Evolutionary conservation across 2,329 filamentous ascomycete species (phyloP).

Genomic region (Neofusicoccum cordaticola): DNA sequence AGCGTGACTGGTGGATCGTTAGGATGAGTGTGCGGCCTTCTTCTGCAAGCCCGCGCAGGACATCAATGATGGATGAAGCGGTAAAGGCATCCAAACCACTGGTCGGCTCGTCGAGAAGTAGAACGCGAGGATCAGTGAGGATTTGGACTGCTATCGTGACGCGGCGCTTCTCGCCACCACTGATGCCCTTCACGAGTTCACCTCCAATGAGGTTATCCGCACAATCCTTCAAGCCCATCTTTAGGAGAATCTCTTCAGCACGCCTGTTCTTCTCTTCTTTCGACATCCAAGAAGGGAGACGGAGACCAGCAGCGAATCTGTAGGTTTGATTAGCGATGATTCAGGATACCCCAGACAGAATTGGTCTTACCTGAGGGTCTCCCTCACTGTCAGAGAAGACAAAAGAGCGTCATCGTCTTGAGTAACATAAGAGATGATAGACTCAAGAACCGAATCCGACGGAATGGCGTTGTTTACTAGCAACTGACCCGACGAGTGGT

Average conservation of each 20-base stretch:
- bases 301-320: constrained; percentile 62
- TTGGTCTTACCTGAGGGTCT: constrained; percentile 55
- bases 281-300: constrained; percentile 69
- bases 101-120: constrained; percentile 74
- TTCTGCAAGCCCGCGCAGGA: constrained; percentile 65
- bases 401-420: constrained; percentile 75
- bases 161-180: constrained; percentile 73
- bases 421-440: constrained; percentile 72
- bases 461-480: constrained; percentile 68
- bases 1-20: constrained; percentile 76
- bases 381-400: constrained; percentile 71
- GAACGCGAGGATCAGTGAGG: constrained; percentile 68
- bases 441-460: constrained; percentile 66
- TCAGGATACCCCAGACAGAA: no score
- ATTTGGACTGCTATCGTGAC: constrained; percentile 77
- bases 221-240: constrained; percentile 76
- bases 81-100: constrained; percentile 77
- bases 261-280: constrained; percentile 63
- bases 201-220: constrained; percentile 72
- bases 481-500: constrained; percentile 61
- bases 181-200: constrained; percentile 73
- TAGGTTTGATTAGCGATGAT: not conserved
- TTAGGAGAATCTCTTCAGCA: constrained; percentile 69
- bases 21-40: constrained; percentile 72
- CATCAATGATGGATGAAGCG: constrained; percentile 72